These are phyloP conservation scores for Zizania latifolia DNA, from an alignment of 176 grass and related monocot species.

Conservation along the genomic window DNA sequence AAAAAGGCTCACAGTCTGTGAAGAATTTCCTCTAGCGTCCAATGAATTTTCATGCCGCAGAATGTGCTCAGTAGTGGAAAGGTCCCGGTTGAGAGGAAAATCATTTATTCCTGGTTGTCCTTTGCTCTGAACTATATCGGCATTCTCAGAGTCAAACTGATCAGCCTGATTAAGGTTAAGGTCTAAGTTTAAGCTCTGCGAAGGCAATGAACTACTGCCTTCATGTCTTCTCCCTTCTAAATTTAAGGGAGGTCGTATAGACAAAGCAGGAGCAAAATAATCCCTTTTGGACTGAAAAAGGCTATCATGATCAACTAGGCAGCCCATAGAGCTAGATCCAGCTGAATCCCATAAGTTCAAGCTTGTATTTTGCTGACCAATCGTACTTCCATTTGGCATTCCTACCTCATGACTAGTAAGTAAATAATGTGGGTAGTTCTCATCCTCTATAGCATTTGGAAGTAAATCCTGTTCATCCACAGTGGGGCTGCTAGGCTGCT, in stretches of 20 bases:
- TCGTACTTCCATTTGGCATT: slow-evolving; percentile 27
- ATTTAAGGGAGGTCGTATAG: slow-evolving; percentile 28
- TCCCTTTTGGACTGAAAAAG: slow-evolving; percentile 41
- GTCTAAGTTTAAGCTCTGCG: slow-evolving; percentile 45
- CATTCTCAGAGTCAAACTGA: slow-evolving; percentile 35
- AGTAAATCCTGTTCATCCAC: slow-evolving; percentile 45
- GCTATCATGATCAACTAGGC: slow-evolving; percentile 26
- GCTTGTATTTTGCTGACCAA: slow-evolving; percentile 36
- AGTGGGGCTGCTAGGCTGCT: slow-evolving; percentile 28
- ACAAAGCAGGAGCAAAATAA: slow-evolving; percentile 30
- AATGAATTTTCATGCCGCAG: slow-evolving; percentile 16
- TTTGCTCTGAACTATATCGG: slow-evolving; percentile 24
- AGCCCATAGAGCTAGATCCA: slow-evolving; percentile 51
- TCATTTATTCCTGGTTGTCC: slow-evolving; percentile 24
- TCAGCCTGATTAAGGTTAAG: slow-evolving; percentile 54
- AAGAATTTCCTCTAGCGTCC: slow-evolving; percentile 11
- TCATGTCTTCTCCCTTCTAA: slow-evolving; percentile 40
- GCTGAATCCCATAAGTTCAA: slow-evolving; percentile 49
- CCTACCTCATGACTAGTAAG: slow-evolving; percentile 29
- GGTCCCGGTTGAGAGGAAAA: slow-evolving; percentile 21
- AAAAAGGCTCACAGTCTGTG: slow-evolving; percentile 9
- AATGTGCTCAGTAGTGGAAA: slow-evolving; percentile 17
- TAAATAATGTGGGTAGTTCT: slow-evolving; percentile 40
- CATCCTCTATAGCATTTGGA: slow-evolving; percentile 26
- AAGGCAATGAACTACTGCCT: slow-evolving; percentile 38